Evolutionary conservation across 2,329 filamentous ascomycete genomes (phyloP), one percentile per base, ranked within the genome.

Genomic region (Botryotinia calthae): DNA sequence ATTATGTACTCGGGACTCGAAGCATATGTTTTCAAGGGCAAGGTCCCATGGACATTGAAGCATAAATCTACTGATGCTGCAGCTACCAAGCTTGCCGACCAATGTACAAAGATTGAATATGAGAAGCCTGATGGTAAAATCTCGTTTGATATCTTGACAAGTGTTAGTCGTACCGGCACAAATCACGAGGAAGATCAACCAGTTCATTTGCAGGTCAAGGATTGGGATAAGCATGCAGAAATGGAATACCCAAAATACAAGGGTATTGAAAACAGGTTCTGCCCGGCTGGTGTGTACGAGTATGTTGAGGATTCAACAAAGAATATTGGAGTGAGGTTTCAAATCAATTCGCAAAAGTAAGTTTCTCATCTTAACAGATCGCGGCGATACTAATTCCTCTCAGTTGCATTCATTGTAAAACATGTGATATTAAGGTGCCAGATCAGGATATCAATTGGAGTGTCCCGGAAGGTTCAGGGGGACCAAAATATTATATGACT

Each of bases 161-260:
- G 93, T 79, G 96, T 99, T 22, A 97, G 92, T 77, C 90, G 96
- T 73, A 98, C 96, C 8, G 96, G 96, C 56, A 99, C 96, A 46
- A 98, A 98, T 84, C 96, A 99, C 83, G 96, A 98, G 83, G 96
- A 99, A 84, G 96, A 99, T 82, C 95, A 99, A 84, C 96, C 96
- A 0, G 94, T 97, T 68, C 96, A 99, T 83, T 85, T 99, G 79
- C 94, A 97, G 83, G 95, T 99, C 77, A 89, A 92, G 82, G 94
- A 99, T 83, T 98, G 94, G 94, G 94, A 98, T 79, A 90, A 90
- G 80, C 96, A 99, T 84, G 91, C 94, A 2, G 86, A 90, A 75
- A 89, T 90, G 82, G 91, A 94, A 70, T 99, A 91, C 85, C 96
- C 96, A 34, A 87, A 88, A 75, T 99, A 93, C 84, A 92, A 97